Evolutionary conservation across 768 basidiomycete species (phyloP).

Genomic region (Trametes coccinea): DNA sequence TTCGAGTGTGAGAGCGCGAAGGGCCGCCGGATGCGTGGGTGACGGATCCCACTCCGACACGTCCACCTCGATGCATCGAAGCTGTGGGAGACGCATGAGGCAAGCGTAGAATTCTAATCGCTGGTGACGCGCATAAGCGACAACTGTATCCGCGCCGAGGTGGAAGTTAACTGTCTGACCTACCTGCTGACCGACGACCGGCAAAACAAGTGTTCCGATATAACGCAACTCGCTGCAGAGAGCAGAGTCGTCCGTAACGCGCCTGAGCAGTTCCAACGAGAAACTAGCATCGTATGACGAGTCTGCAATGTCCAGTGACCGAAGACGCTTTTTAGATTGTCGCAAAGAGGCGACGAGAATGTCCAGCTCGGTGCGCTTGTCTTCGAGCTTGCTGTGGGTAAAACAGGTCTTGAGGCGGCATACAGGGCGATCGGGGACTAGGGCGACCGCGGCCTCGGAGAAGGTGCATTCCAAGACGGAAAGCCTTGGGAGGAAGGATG

Average conservation of each 20-base stretch:
- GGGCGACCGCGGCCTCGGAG: slow-evolving; percentile 56
- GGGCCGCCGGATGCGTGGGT: slow-evolving; percentile 50
- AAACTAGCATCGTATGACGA: slow-evolving; percentile 56
- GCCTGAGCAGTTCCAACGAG: slow-evolving; percentile 51
- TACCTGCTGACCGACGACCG: slow-evolving; percentile 57
- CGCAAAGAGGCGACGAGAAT: slow-evolving; percentile 48
- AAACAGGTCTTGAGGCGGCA: slow-evolving; percentile 70
- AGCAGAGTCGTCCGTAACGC: slow-evolving; percentile 35
- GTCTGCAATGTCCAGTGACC: slow-evolving; percentile 63
- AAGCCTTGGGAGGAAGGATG: slow-evolving; percentile 45
- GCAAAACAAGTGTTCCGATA: slow-evolving; percentile 64
- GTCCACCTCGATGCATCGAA: slow-evolving; percentile 63
- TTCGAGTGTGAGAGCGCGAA: slow-evolving; percentile 61
- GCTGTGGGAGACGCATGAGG: slow-evolving; percentile 50
- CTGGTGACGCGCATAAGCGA: slow-evolving; percentile 34
- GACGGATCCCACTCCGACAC: slow-evolving; percentile 66
- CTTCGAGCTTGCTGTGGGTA: slow-evolving; percentile 47
- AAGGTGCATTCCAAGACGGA: slow-evolving; percentile 67
- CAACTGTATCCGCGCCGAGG: background rate
- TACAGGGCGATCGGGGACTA: slow-evolving; percentile 60
- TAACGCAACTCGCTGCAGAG: slow-evolving; percentile 49
- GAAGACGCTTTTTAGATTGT: slow-evolving; percentile 45
- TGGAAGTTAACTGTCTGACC: slow-evolving; percentile 20
- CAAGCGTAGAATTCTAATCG: slow-evolving; percentile 62
- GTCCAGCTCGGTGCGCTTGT: slow-evolving; percentile 54